Conservation (phyloP, 2,329 filamentous ascomycete genomes). For the Teratosphaeria destructans region DNA sequence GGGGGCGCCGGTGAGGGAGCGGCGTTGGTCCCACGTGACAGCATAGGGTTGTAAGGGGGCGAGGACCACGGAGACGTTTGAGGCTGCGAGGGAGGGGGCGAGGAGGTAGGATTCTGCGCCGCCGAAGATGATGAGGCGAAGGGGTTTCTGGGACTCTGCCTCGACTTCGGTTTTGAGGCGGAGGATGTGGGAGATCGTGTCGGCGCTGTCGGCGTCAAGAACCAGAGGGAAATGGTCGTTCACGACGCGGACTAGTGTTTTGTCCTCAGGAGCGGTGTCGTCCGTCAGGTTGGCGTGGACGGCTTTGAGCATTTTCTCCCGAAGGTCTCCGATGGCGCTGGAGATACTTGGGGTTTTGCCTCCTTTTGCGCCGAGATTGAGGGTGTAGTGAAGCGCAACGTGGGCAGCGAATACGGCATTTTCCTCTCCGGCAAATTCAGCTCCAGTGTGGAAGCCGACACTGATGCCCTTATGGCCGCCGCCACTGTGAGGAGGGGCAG, state of each 20-base stretch:
- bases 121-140: constrained; percentile 50
- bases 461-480: constrained; percentile 29
- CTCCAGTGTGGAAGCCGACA: constrained; percentile 27
- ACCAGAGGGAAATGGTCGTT: constrained; percentile 45
- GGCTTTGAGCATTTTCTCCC: constrained; percentile 45
- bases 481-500: constrained; percentile 24
- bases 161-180: constrained; percentile 50
- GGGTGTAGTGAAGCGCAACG: constrained; percentile 38
- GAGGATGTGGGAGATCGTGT: constrained; percentile 51
- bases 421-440: constrained; percentile 24
- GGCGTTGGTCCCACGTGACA: constrained; percentile 49
- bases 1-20: constrained; percentile 53
- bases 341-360: constrained; percentile 43
- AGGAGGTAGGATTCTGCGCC: constrained; percentile 54
- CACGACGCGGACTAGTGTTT: constrained; percentile 34
- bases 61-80: constrained; percentile 50
- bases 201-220: constrained; percentile 51
- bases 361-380: constrained; percentile 39
- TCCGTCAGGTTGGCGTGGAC: constrained; percentile 28
- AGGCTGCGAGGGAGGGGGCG: constrained; percentile 47
- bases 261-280: constrained; percentile 41
- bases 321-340: constrained; percentile 42
- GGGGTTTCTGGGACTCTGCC: constrained; percentile 15
- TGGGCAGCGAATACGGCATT: constrained; percentile 30
- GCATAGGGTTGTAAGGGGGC: constrained; percentile 48